Conservation (phyloP, 495 filamentous ascomycete genomes). For the Daldinia childiae region DNA sequence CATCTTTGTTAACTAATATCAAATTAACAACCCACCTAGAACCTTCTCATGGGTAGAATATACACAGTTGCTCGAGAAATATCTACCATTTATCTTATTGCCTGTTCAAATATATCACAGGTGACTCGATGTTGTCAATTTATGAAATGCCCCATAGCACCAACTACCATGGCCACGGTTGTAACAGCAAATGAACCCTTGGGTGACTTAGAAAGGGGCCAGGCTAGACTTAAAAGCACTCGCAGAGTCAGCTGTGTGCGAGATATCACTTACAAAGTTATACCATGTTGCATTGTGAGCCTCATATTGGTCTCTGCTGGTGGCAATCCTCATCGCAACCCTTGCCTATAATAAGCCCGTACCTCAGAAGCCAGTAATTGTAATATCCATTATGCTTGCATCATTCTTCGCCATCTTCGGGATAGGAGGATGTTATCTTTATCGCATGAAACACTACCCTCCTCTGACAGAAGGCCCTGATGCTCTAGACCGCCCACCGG, state of each 20-base stretch:
- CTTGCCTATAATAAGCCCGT: conserved; percentile 20
- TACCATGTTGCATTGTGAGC: conserved; percentile 27
- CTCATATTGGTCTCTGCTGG: conserved; percentile 36
- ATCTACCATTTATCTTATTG: conserved; percentile 7
- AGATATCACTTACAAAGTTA: conserved; percentile 37
- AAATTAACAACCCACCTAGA: conserved; percentile 1
- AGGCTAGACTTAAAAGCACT: background rate
- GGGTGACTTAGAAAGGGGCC: conserved; percentile 32
- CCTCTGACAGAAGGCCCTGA: conserved; percentile 10
- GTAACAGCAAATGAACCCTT: conserved; percentile 5
- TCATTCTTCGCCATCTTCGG: conserved; percentile 27
- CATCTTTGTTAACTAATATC: conserved; percentile 22
- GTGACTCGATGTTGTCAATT: conserved; percentile 2
- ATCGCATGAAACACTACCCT: conserved; percentile 21
- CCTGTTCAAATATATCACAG: conserved; percentile 29
- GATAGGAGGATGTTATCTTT: conserved; percentile 29
- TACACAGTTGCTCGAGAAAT: conserved; percentile 29
- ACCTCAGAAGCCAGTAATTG: conserved; percentile 32
- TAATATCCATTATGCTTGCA: conserved; percentile 29
- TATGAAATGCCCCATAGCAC: background rate
- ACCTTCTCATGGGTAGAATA: conserved; percentile 40
- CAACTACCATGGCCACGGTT: conserved; percentile 34
- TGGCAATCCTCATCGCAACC: conserved; percentile 28
- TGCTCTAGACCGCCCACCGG: conserved; percentile 3
- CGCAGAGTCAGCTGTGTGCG: conserved; percentile 21